These are phyloP conservation scores for Hyaloperonospora brassicae DNA, from an alignment of 352 stramenopile species.

Conservation along the genomic window DNA sequence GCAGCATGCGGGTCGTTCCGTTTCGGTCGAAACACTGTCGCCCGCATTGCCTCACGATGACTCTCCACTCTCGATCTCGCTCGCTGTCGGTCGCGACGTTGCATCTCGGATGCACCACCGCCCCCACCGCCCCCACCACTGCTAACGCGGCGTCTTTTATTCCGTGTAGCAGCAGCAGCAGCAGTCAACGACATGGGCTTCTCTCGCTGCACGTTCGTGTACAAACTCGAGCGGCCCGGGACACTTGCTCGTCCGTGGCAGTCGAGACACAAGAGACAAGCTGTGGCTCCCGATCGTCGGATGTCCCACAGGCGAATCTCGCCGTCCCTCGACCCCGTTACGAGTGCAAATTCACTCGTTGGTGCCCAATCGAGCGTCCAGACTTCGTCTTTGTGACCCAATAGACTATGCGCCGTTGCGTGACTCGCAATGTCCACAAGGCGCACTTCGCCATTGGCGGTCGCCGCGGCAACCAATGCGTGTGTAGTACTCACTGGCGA, in stretches of 20 bases:
- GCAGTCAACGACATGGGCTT: conserved; percentile 28
- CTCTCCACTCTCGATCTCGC: conserved; percentile 15
- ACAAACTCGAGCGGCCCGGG: conserved; percentile 41
- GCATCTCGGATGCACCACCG: conserved; percentile 17
- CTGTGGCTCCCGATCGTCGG: conserved; percentile 67
- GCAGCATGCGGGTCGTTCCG: conserved; percentile 51
- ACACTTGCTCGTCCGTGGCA: conserved; percentile 45
- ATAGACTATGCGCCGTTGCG: conserved; percentile 51
- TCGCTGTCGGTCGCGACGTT: conserved; percentile 20
- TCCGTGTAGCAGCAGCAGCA: conserved; percentile 18
- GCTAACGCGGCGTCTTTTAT: conserved; percentile 26
- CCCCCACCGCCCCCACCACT: no score
- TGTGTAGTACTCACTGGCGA: conserved; percentile 49
- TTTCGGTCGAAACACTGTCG: conserved; percentile 8
- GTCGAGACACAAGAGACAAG: conserved; percentile 78
- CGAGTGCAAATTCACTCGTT: conserved; percentile 61
- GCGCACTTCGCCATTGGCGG: conserved; percentile 47
- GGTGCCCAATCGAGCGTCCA: conserved; percentile 72
- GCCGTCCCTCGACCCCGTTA: conserved; percentile 45
- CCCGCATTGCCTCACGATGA: conserved; percentile 9
- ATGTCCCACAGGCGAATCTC: conserved; percentile 85
- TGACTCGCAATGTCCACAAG: conserved; percentile 72
- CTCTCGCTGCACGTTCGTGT: conserved; percentile 40
- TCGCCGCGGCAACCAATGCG: conserved; percentile 61
- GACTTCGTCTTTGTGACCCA: conserved; percentile 73